A percentile compares a stretch with the other conserved stretches of the same genome.
phyloP scores from a whole-genome alignment of 192 early-diverging fungal species.

The Podila minutissima region DNA sequence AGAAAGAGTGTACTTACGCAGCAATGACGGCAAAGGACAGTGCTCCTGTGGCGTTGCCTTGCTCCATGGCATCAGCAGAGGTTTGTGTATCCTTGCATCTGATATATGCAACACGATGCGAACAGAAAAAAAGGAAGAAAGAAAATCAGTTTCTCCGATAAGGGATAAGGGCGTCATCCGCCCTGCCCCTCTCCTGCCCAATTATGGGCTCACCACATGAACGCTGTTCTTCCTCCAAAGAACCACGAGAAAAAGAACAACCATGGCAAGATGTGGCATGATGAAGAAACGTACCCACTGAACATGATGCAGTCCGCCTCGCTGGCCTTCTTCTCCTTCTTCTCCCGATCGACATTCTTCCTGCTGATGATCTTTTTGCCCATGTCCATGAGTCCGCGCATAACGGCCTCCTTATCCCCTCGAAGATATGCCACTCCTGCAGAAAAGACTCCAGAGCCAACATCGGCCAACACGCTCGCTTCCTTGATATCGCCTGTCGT shows the following conservation, averaged over 20 bases:
- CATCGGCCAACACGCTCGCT: constrained; percentile 57
- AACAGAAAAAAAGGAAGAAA: not conserved
- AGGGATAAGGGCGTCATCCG: too few relatives aligned
- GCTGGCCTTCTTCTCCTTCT: constrained; percentile 49
- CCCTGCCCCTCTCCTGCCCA: too few relatives aligned
- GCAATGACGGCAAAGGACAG: constrained; percentile 63
- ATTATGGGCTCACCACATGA: too few relatives aligned
- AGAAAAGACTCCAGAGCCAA: constrained; percentile 53
- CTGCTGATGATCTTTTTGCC: constrained; percentile 51
- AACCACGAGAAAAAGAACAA: too few relatives aligned
- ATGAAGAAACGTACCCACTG: constrained; percentile 62
- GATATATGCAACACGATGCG: not conserved
- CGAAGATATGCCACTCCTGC: constrained; percentile 60
- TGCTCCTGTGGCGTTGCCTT: constrained; percentile 68
- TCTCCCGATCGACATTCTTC: constrained; percentile 10
- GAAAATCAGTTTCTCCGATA: not conserved
- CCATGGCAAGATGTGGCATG: too few relatives aligned
- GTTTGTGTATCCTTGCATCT: constrained; percentile 86
- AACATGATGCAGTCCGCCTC: constrained; percentile 83
- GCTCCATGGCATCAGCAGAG: constrained; percentile 80
- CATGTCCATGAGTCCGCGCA: constrained; percentile 49
- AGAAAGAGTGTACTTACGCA: not conserved
- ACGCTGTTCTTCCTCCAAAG: too few relatives aligned
- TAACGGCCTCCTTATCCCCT: constrained; percentile 54
- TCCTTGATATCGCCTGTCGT: constrained; percentile 69